phyloP scores from a whole-genome alignment of 805 yeast genomes.

The Saccharomycopsis amapae region DNA sequence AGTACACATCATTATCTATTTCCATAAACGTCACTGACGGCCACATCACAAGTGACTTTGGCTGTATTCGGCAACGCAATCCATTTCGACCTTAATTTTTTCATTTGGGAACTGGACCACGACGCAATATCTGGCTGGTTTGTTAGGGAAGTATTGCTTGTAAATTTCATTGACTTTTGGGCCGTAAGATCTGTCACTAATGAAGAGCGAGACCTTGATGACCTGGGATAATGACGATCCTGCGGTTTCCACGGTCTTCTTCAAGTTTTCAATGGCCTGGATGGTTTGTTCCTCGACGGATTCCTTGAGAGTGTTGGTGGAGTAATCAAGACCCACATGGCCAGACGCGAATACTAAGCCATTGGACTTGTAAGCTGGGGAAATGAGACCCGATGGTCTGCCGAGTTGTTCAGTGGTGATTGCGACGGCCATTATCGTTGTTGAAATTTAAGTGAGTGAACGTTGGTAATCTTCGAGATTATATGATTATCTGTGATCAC shows the following conservation, averaged over 20 bases:
- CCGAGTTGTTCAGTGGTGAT: slow-evolving; percentile 33
- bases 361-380: slow-evolving; percentile 36
- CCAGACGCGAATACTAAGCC: slow-evolving; percentile 47
- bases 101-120: slow-evolving; percentile 46
- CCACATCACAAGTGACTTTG: no score
- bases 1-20: no score
- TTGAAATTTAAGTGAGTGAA: no score
- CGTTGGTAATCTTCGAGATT: no score
- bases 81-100: slow-evolving; percentile 44
- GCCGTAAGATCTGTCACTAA: slow-evolving; percentile 37
- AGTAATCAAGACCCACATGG: slow-evolving; percentile 35
- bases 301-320: slow-evolving; percentile 34
- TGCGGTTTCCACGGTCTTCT: slow-evolving; percentile 35
- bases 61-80: slow-evolving; percentile 39
- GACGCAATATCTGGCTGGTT: slow-evolving; percentile 50
- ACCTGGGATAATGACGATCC: slow-evolving; percentile 42
- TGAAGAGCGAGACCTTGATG: slow-evolving; percentile 44
- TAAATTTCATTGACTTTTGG: slow-evolving; percentile 40
- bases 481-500: no score
- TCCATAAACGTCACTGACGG: no score
- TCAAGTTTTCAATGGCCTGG: slow-evolving; percentile 37
- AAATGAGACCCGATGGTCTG: slow-evolving; percentile 26
- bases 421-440: slow-evolving; percentile 27
- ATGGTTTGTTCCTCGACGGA: slow-evolving; percentile 38
- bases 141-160: slow-evolving; percentile 37